Conservation (phyloP, 768 basidiomycete genomes). For the Leccinum ochraceum region DNA sequence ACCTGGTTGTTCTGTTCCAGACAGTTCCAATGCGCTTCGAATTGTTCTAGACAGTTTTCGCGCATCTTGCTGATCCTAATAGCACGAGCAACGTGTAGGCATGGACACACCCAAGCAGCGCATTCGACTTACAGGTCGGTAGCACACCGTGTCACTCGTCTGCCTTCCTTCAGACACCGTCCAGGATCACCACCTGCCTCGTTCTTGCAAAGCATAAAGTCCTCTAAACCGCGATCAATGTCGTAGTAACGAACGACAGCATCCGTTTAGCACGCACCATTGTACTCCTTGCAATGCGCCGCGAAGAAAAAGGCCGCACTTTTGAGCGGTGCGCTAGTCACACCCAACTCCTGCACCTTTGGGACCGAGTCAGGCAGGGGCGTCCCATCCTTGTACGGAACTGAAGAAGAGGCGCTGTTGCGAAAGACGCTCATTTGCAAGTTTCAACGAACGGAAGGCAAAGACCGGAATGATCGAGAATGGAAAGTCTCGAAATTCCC, state of each 20-base stretch:
- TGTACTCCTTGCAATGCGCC: constrained; percentile 92
- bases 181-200: constrained; percentile 82
- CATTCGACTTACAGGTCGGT: constrained; percentile 75
- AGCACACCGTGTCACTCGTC: constrained; percentile 94
- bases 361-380: constrained; percentile 69
- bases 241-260: neutral
- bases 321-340: constrained; percentile 91
- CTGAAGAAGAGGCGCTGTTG: constrained; percentile 46
- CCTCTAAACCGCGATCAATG: constrained; percentile 51
- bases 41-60: constrained; percentile 85
- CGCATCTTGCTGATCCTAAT: constrained; percentile 88
- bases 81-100: neutral
- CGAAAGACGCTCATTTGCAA: constrained; percentile 56
- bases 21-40: constrained; percentile 92
- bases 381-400: constrained; percentile 62
- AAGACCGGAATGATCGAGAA: constrained; percentile 20
- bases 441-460: constrained; percentile 22
- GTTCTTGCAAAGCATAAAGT: constrained; percentile 97
- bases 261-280: constrained; percentile 64
- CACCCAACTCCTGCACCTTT: constrained; percentile 84
- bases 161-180: constrained; percentile 93
- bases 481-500: constrained; percentile 26
- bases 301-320: constrained; percentile 97
- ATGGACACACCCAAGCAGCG: neutral
- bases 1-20: constrained; percentile 95